Conservation (phyloP, 352 stramenopile species). For the Blastocystis sp. region DNA sequence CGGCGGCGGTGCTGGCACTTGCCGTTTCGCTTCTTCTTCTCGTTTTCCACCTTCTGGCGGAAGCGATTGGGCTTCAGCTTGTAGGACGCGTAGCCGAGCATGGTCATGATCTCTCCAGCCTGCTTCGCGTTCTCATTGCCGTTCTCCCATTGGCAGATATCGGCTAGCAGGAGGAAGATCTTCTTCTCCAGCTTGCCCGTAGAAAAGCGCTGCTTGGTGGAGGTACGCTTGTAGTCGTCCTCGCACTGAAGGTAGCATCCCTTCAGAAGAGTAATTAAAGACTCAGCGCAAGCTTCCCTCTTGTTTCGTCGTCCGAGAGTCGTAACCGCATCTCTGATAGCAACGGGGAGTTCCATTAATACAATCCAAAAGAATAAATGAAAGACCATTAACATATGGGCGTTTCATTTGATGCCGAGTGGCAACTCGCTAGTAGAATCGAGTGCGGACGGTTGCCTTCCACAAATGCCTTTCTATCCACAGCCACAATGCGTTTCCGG, state of each 20-base stretch:
- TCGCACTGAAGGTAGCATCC: neutral
- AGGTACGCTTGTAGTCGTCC: slow-evolving; percentile 28
- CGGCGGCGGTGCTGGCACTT: neutral
- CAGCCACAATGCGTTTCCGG: too few relatives aligned
- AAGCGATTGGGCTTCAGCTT: slow-evolving; percentile 15
- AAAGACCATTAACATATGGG: neutral
- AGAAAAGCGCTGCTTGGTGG: neutral
- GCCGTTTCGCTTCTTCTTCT: neutral
- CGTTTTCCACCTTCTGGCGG: slow-evolving; percentile 62
- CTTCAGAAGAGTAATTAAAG: neutral
- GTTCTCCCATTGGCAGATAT: slow-evolving; percentile 37
- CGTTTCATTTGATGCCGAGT: neutral
- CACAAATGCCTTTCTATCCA: too few relatives aligned
- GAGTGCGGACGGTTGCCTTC: too few relatives aligned
- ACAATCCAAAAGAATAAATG: neutral
- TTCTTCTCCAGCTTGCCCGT: slow-evolving; percentile 36
- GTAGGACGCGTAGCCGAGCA: slow-evolving; percentile 51
- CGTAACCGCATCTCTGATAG: neutral
- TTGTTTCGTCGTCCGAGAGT: neutral
- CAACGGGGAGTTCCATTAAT: neutral
- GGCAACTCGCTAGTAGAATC: neutral
- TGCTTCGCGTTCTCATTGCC: slow-evolving; percentile 36
- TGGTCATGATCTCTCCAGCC: slow-evolving; percentile 29
- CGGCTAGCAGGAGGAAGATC: slow-evolving; percentile 17
- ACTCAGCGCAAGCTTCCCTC: neutral